Percentiles rank a stretch among this genome's conserved stretches.
Conservation (phyloP, 2,329 filamentous ascomycete species). For the Aureobasidium sp. region DNA sequence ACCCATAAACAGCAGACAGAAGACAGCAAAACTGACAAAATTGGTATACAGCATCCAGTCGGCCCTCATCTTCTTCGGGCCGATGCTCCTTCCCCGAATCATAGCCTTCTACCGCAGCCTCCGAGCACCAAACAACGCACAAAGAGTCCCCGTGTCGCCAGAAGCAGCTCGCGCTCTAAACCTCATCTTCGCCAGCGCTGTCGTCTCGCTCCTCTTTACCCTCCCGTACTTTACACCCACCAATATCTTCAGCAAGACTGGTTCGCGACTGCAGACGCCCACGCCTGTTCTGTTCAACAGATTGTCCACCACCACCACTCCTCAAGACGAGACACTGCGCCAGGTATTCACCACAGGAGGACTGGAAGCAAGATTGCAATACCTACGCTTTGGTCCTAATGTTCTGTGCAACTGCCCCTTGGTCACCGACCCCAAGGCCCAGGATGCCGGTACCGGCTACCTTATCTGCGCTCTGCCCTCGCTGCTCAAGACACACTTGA, state of each 20-base stretch:
- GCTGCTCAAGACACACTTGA: constrained; percentile 66
- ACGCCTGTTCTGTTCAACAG: constrained; percentile 76
- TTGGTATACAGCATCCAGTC: constrained; percentile 21
- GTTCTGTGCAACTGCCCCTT: constrained; percentile 71
- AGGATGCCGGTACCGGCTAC: constrained; percentile 51
- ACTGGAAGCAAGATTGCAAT: constrained; percentile 65
- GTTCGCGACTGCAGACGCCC: constrained; percentile 77
- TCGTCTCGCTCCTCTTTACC: constrained; percentile 48
- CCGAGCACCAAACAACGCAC: constrained; percentile 32
- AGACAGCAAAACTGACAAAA: not conserved
- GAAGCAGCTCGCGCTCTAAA: constrained; percentile 49
- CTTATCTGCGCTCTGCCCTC: constrained; percentile 71
- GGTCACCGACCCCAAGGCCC: constrained; percentile 42
- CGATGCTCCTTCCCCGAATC: constrained; percentile 59
- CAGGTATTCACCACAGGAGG: constrained; percentile 54
- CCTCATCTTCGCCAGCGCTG: constrained; percentile 48
- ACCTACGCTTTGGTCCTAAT: constrained; percentile 71
- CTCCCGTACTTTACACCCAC: constrained; percentile 61
- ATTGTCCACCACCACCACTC: constrained; percentile 48
- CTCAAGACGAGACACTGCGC: constrained; percentile 55
- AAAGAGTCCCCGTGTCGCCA: constrained; percentile 46
- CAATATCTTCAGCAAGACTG: constrained; percentile 71
- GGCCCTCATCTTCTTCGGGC: constrained; percentile 51
- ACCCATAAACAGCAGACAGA: not conserved
- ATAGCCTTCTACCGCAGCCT: constrained; percentile 56